These are phyloP conservation scores for Metschnikowia kunwiensis DNA, from an alignment of 805 yeast species.

Conservation along the genomic window DNA sequence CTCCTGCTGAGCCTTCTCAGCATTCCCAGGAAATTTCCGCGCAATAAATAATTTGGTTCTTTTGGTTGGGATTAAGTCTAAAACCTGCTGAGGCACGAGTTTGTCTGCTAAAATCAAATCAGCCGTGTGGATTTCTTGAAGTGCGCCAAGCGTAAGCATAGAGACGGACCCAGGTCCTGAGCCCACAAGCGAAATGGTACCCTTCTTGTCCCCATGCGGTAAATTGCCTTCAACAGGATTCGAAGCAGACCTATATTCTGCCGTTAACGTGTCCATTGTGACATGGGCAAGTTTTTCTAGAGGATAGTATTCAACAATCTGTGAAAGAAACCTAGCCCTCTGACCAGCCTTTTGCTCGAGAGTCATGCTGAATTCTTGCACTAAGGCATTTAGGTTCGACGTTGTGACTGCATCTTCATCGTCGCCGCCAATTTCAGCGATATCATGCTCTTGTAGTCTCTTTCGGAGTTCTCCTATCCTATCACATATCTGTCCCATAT, in stretches of 20 bases:
- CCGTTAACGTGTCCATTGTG: conserved; percentile 54
- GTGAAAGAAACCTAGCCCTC: conserved; percentile 81
- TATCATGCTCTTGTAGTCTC: conserved; percentile 52
- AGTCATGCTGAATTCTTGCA: conserved; percentile 56
- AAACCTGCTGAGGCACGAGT: conserved; percentile 83
- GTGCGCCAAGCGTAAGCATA: conserved; percentile 79
- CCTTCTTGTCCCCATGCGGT: conserved; percentile 27
- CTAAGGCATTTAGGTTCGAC: conserved; percentile 56
- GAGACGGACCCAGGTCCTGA: conserved; percentile 91
- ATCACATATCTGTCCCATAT: conserved; percentile 65
- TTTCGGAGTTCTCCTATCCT: conserved; percentile 67
- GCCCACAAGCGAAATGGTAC: conserved; percentile 80
- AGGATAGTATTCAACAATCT: conserved; percentile 89
- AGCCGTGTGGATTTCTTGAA: conserved; percentile 74
- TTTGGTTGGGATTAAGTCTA: conserved; percentile 72
- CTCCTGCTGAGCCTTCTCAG: conserved; percentile 89
- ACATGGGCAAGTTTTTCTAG: conserved; percentile 58
- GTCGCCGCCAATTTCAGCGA: conserved; percentile 46
- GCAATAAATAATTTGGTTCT: conserved; percentile 78
- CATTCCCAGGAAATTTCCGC: conserved; percentile 93
- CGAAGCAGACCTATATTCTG: conserved; percentile 28
- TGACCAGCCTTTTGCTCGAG: conserved; percentile 51
- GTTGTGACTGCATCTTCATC: conserved; percentile 71
- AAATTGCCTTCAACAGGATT: not conserved
- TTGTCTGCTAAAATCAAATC: conserved; percentile 88